Evolutionary conservation across 2,329 filamentous ascomycete genomes (phyloP), one percentile per base, ranked within the genome.

Genomic region (Teratosphaeria nubilosa): DNA sequence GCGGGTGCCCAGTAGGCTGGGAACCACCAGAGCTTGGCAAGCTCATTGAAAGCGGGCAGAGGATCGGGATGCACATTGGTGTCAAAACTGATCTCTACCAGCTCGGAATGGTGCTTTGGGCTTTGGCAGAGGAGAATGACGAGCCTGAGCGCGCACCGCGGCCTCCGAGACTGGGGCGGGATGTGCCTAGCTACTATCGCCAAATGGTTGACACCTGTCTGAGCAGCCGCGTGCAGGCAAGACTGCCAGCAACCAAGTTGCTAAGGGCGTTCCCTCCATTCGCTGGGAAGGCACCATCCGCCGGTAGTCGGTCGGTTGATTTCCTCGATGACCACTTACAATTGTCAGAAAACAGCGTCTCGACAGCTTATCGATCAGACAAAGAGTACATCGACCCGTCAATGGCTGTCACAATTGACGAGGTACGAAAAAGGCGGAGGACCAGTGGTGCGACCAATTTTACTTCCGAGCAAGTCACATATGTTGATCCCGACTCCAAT

Each of bases 1-100:
- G 94, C 66, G 94, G 94, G n/a, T 99, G 94, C 68, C 94, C 94
- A 0, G 89, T 97, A 4, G 92, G 92, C 25, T 99, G 94, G 94
- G 94, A 99, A 65, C 91, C 94, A 2, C 94, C 94, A 4, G 94
- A 99, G 74, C 87, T 95, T 58, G 87, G 86, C 16, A 82, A 83
- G 5, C 83, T 97, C 57, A 90, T 97, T 60, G 86, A 92, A 63
- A 91, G 86, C 72, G 89, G 88, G 59, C 91, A 96, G 72, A 83
- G 90, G 31, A 91, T 99, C 56, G 88, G 89, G 52, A 96, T 97
- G 86, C 96, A 95, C 69, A 97, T 99, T 70, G 92, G 94, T 13
- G 91, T 96, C 70, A 99, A 99, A 74, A 96, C 92, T 0, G 94
- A 99, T 73, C 78, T 99, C 1, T 99, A 88, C 68, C 94, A 99